These are phyloP conservation scores for Laguncularia racemosa DNA, from an alignment of 345 rosid genomes.

Conservation along the genomic window DNA sequence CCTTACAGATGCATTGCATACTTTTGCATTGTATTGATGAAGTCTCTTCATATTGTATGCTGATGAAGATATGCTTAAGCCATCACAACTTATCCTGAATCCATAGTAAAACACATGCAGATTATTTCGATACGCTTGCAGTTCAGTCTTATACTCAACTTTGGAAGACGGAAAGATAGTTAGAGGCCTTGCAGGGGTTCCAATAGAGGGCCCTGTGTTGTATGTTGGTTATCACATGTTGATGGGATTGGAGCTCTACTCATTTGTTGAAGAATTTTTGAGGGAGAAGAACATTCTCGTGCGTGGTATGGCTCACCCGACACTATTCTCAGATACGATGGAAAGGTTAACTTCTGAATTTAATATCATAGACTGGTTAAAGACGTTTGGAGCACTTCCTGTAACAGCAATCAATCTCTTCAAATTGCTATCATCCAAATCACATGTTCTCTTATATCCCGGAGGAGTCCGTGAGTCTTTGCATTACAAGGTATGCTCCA, in stretches of 20 bases:
- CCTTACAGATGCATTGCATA: no score
- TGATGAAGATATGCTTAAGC: no score
- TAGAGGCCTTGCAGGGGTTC: slow-evolving; percentile 48
- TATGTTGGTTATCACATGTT: slow-evolving; percentile 52
- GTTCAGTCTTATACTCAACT: slow-evolving; percentile 41
- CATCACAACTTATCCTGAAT: neutral
- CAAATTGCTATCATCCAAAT: slow-evolving; percentile 53
- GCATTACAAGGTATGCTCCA: slow-evolving; percentile 21
- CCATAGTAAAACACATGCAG: slow-evolving; percentile 8
- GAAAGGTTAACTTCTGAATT: slow-evolving; percentile 20
- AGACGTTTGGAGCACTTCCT: slow-evolving; percentile 72
- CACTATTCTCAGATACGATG: slow-evolving; percentile 16
- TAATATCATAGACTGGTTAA: slow-evolving; percentile 22
- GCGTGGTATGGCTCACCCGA: slow-evolving; percentile 48
- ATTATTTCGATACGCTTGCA: slow-evolving; percentile 3
- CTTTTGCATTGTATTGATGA: no score
- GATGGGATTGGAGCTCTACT: slow-evolving; percentile 33
- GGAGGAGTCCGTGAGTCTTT: slow-evolving; percentile 80
- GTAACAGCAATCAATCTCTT: slow-evolving; percentile 51
- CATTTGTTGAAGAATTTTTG: slow-evolving; percentile 23
- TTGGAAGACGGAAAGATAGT: slow-evolving; percentile 43
- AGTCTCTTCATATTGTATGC: no score
- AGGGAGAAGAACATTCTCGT: slow-evolving; percentile 37
- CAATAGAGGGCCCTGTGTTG: slow-evolving; percentile 51
- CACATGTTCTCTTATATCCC: slow-evolving; percentile 64